Base-by-base conservation (phyloP, 2,329 filamentous ascomycete genomes). In the Sclerotinia spermophila region DNA sequence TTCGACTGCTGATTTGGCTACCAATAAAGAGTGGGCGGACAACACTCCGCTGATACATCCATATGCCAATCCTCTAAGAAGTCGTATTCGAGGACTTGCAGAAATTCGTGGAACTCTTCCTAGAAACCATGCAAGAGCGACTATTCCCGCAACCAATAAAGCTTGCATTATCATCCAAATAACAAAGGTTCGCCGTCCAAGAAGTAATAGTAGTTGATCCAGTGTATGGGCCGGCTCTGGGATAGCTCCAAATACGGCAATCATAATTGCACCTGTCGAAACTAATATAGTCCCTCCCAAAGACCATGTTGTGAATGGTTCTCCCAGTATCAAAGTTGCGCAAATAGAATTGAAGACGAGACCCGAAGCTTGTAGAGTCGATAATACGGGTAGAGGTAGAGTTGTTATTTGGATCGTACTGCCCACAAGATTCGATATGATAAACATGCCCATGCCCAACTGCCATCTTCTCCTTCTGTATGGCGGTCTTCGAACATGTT, bases 281-380 rank as follows among this genome's bases (percentile, higher is more conserved):
- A 98, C 96, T 65, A 99, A 87, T 67, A 96, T 77, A 1, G 96
- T 99, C 51, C 96, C 96, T 77, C 92, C 87, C 51, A 97, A 85
- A n/a, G 95, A 97, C 86, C 94, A 96, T 80, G 87, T 88, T 67
- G 96, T 98, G 82, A 98, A 99, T 6, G 94, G 93, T 81, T 99
- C 95, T 78, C 92, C 90, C 62, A 99, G 87, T 77, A 98, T 93
- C 71, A 98, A 83, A 59, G 94, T 96, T 73, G 96, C 96, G 85
- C 96, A 97, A 81, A 98, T 93, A 71, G 95, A 97, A 84, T 99
- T 99, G 86, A 99, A 99, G 73, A 99, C 96, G 69, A 99, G 86
- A 59, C 96, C 96, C 5, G 95, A 97, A 27, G 95, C 95, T 83
- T 99, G 96, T 51, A 99, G 84, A 1, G 96, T 97, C 70, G 95